Base-by-base conservation (phyloP, 805 yeast species). In the Pichia heedii region DNA sequence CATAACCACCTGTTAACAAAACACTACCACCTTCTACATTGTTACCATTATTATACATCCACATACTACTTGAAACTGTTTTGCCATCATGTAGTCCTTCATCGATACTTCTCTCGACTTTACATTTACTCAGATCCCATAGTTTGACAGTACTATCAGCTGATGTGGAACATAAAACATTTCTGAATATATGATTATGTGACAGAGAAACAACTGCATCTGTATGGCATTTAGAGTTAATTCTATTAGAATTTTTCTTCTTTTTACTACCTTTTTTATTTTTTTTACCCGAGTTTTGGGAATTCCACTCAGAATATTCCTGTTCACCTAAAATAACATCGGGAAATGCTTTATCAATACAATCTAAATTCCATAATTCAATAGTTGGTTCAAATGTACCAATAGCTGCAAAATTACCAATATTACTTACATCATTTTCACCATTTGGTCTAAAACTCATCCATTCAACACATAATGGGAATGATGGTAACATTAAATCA, bases 301-400 rank as follows among this genome's bases (percentile, higher is more conserved):
- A 40, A 19, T 36, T 46, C 45, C 40, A 60, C 53, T 36, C 58
- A 7, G 53, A 57, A 5, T 65, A 66, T 33, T 65, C 70, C 19
- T 79, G 78, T 58, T 84, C 95, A 41, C 98, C 97, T 47, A 93
- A 70, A 49, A 93, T 87, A 52, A 84, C 74, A 58, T 89, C 96
- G 13, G 98, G 98, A 73, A 85, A 90, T 22, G 95, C 90, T 56
- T 87, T 87, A 54, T 93, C 97, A 30, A 90, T 70, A 50, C 82
- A 79, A 61, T 93, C 98, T 56, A 93, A 69, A 63, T 93, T 88
- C 97, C 97, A 93, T 48, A 93, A 75, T 66, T 93, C 98, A 63
- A 93, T 90, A 58, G 84, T 94, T 34, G 98, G 98, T 54, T 90
- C 97, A 61, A 93, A 90, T 2, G 97, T 85, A 59, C 97, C 97